Evolutionary conservation across 257 asterid species (phyloP).

Genomic region (Sherardia arvensis): DNA sequence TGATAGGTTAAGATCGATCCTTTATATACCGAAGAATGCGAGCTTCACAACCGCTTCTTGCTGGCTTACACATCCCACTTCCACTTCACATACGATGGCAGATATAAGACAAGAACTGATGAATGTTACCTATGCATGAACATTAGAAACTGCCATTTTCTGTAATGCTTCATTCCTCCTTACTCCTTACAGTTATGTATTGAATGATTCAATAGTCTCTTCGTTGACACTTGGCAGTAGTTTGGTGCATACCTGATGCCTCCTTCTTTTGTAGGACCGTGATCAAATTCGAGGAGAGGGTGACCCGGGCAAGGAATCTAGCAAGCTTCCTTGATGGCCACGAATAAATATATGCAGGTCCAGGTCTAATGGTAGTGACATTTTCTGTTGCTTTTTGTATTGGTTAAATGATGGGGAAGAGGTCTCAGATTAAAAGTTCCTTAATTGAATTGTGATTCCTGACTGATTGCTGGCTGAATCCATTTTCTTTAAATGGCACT

Average conservation of each 20-base stretch:
- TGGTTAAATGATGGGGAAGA: background rate
- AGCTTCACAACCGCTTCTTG: constrained; percentile 40
- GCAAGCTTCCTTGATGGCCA: no score
- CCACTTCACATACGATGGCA: background rate
- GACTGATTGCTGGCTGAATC: background rate
- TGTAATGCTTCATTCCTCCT: constrained; percentile 3
- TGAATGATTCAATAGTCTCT: constrained; percentile 47
- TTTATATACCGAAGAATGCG: constrained; percentile 41
- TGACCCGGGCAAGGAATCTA: no score
- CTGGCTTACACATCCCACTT: no score
- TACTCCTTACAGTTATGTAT: no score
- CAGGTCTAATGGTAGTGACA: background rate
- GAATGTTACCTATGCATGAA: constrained; percentile 31
- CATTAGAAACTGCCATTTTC: constrained; percentile 20
- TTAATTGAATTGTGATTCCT: background rate
- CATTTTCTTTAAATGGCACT: background rate
- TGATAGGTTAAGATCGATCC: constrained; percentile 55
- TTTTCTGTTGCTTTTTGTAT: background rate
- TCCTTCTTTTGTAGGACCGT: no score
- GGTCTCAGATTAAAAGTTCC: background rate
- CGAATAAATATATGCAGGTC: no score
- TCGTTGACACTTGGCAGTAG: constrained; percentile 23
- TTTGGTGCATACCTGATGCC: no score
- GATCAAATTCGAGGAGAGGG: no score
- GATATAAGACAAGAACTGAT: background rate